Conservation (phyloP, 2,329 filamentous ascomycete genomes). For the Diplodia sapinea region DNA sequence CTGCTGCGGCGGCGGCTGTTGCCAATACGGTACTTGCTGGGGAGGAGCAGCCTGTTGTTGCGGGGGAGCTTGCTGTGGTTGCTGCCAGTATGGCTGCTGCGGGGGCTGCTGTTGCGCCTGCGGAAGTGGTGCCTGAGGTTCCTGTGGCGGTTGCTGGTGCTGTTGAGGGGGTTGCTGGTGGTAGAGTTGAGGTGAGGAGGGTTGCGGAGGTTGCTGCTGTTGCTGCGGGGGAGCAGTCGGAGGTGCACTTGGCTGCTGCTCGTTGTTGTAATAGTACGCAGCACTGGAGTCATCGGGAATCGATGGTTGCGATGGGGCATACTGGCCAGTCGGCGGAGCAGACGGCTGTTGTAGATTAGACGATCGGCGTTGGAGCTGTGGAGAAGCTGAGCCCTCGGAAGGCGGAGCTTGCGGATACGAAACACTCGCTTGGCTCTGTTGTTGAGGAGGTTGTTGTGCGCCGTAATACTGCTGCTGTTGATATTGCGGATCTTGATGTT, state of each 20-base stretch:
- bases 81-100: constrained; percentile 32
- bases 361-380: constrained; percentile 45
- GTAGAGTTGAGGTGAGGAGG: constrained; percentile 28
- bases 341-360: constrained; percentile 44
- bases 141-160: constrained; percentile 35
- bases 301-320: constrained; percentile 44
- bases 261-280: constrained; percentile 33
- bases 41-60: constrained; percentile 34
- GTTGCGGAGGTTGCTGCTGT: constrained; percentile 31
- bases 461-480: constrained; percentile 42
- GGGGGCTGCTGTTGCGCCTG: constrained; percentile 29
- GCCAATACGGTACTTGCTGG: constrained; percentile 43
- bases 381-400: constrained; percentile 36
- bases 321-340: constrained; percentile 40
- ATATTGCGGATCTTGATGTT: constrained; percentile 40
- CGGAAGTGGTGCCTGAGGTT: constrained; percentile 31
- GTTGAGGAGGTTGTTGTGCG: constrained; percentile 27
- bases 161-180: constrained; percentile 36
- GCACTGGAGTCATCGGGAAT: constrained; percentile 44
- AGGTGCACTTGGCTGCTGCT: constrained; percentile 23
- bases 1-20: constrained; percentile 44
- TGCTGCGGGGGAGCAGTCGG: constrained; percentile 32
- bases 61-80: constrained; percentile 25
- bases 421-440: constrained; percentile 38
- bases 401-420: constrained; percentile 41